These are phyloP conservation scores for Trichoderma pleuroti DNA, from an alignment of 2,329 filamentous ascomycete species.

Conservation along the genomic window DNA sequence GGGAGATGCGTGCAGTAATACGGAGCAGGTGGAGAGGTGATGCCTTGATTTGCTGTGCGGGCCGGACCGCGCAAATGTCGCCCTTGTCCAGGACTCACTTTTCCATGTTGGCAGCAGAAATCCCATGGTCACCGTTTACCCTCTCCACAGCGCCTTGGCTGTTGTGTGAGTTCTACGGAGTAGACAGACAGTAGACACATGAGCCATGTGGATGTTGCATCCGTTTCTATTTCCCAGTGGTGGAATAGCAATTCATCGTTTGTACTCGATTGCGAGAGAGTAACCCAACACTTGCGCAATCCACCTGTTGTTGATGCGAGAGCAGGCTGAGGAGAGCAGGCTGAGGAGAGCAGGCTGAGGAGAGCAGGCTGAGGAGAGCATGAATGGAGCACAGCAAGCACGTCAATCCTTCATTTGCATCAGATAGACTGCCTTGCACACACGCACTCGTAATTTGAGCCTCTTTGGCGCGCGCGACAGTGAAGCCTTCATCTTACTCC, in stretches of 20 bases:
- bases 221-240: neutral
- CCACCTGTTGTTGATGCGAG: neutral
- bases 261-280: neutral
- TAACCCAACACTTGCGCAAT: neutral
- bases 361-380: neutral
- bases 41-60: neutral
- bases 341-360: too few species aligned
- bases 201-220: neutral
- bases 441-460: neutral
- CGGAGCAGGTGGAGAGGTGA: neutral
- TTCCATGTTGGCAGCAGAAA: neutral
- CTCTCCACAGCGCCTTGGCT: neutral
- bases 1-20: neutral
- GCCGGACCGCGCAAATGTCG: neutral
- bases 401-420: neutral
- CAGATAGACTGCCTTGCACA: neutral
- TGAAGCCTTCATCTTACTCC: neutral
- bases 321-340: neutral
- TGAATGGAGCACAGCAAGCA: neutral
- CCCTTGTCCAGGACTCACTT: neutral
- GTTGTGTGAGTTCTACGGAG: neutral
- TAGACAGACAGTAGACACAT: neutral
- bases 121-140: neutral
- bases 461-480: constrained; percentile 2
- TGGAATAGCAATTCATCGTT: neutral